These are phyloP conservation scores for Aspergillus pseudoterreus DNA, from an alignment of 2,329 filamentous ascomycete genomes.

Conservation along the genomic window DNA sequence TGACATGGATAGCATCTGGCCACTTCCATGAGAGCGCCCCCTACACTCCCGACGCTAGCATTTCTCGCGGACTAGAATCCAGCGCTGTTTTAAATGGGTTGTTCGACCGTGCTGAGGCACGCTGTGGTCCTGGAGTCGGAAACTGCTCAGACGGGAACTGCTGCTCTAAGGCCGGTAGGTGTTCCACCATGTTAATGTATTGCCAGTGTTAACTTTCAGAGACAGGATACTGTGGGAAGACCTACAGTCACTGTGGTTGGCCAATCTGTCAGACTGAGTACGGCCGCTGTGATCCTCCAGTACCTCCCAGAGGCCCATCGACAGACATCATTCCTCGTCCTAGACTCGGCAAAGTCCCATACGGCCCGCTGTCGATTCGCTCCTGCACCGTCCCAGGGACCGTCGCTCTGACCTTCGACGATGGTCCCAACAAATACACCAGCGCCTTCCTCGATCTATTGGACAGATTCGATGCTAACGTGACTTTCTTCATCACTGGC, in stretches of 20 bases:
- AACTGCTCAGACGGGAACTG: conserved; percentile 34
- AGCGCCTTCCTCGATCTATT: conserved; percentile 60
- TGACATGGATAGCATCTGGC: conserved; percentile 10
- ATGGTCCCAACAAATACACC: conserved; percentile 62
- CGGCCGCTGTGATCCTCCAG: conserved; percentile 36
- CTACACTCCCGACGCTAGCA: neutral
- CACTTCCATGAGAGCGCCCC: conserved; percentile 9
- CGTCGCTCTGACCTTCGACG: conserved; percentile 65
- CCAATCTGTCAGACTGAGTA: conserved; percentile 40
- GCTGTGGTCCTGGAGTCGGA: conserved; percentile 34
- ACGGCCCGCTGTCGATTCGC: conserved; percentile 33
- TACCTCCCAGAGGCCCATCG: conserved; percentile 30
- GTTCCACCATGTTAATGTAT: neutral
- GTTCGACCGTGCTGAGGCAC: conserved; percentile 16
- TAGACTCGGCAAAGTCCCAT: conserved; percentile 34
- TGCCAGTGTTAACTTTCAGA: neutral
- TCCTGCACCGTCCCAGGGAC: conserved; percentile 50
- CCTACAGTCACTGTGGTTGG: conserved; percentile 35
- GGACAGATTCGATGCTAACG: conserved; percentile 57
- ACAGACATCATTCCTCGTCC: conserved; percentile 34
- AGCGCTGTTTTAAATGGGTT: conserved; percentile 4
- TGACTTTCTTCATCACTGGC: conserved; percentile 64
- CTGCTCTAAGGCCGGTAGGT: conserved; percentile 37
- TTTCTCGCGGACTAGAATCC: conserved; percentile 1
- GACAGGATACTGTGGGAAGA: conserved; percentile 38